Evolutionary conservation across 108 stramenopile species (phyloP), one percentile per base, ranked within the genome.

Genomic region (Bacterosira constricta): DNA sequence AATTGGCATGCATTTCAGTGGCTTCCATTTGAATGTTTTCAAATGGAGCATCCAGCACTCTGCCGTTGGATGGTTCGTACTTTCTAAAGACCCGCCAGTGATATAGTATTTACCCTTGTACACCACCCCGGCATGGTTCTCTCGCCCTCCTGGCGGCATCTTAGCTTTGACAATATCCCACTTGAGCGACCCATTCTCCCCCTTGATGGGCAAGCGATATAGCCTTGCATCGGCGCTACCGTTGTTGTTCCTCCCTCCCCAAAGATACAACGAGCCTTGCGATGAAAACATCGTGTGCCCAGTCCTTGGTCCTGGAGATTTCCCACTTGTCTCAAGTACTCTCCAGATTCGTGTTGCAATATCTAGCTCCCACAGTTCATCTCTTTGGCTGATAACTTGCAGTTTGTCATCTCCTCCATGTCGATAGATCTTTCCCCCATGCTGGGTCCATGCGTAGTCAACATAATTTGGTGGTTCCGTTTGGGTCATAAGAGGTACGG

Each of bases 281-380:
- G 38, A 67, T 13, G 27, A 9, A 10, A 58, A 67, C 66, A 67
- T 67, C 15, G 57, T 17, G 35, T 67, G 66, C 9, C 66, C 66
- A 1, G 69, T 21, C 52, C 80, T 23, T 4, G n/a, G 20, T 34
- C 75, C 29, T 49, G 80, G 52, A 65, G 25, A 13, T 35, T 35
- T 34, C 46, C 74, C 39, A 76, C 17, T 36, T 38, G 30, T 52
- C 13, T 26, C 3, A 15, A 57, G 2, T 13, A 15, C 7, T 13
- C 4, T 71, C 80, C 80, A 81, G n/a, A 20, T 37, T 20, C 61
- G 69, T 11, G 75, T 65, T 6, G 11, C 25, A 37, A 81, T 76
- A 60, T 81, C 69, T 34, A 75, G 65, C 26, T 71, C 68, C 69
- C 69, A 81, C 46, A 60, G 59, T 25, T 71, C 74, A 27, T 36